phyloP scores from a whole-genome alignment of 257 asterid genomes.

The Henckelia pumila region DNA sequence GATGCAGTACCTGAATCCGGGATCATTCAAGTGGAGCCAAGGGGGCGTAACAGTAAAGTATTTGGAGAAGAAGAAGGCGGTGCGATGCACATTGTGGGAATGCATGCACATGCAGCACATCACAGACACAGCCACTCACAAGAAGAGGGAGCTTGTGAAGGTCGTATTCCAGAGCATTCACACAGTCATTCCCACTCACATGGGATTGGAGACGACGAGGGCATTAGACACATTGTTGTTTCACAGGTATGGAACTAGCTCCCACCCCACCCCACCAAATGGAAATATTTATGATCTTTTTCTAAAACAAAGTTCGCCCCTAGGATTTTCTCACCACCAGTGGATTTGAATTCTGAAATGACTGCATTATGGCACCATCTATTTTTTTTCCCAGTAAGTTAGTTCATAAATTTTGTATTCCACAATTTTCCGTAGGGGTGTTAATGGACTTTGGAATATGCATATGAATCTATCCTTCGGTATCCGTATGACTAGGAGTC shows the following conservation, averaged over 20 bases:
- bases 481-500: neutral
- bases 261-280: neutral
- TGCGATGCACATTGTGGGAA: conserved; percentile 85
- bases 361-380: no score
- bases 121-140: conserved; percentile 76
- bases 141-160: conserved; percentile 50
- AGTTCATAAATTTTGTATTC: neutral
- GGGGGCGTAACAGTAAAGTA: conserved; percentile 37
- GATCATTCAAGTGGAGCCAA: conserved; percentile 46
- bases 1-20: conserved; percentile 52
- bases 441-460: no score
- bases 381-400: neutral
- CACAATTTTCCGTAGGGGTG: neutral
- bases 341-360: neutral
- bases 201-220: conserved; percentile 36
- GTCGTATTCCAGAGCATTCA: conserved; percentile 37
- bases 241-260: conserved; percentile 62
- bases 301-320: neutral
- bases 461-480: no score
- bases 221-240: conserved; percentile 73
- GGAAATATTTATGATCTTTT: neutral
- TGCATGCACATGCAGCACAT: conserved; percentile 88
- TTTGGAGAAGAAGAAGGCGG: conserved; percentile 91
- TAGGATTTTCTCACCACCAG: neutral
- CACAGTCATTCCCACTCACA: conserved; percentile 62